Percentiles rank a stretch among this genome's conserved stretches.
phyloP scores from a whole-genome alignment of 2,329 filamentous ascomycete genomes.

The Aspergillus sp. region DNA sequence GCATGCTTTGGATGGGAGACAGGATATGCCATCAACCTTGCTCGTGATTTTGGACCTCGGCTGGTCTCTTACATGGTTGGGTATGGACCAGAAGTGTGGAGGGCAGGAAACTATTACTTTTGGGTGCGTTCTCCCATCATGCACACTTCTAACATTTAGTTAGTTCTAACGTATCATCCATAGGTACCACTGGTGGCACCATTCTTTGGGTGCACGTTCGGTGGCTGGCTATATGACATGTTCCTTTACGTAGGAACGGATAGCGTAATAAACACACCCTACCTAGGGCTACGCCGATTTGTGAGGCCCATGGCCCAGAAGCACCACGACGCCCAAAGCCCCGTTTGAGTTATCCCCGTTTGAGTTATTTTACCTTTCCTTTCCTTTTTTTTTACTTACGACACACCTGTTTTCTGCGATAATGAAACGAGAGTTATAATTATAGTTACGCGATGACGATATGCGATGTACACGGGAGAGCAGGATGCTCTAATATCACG shows the following conservation, averaged over 20 bases:
- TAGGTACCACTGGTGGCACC: slow-evolving; percentile 72
- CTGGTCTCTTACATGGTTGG: slow-evolving; percentile 67
- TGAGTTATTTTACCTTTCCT: too few species aligned
- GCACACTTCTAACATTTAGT: background rate
- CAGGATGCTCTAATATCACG: too few species aligned
- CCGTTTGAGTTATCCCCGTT: background rate
- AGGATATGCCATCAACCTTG: slow-evolving; percentile 73
- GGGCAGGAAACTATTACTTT: slow-evolving; percentile 68
- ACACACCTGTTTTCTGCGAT: too few species aligned
- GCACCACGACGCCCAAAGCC: slow-evolving; percentile 19
- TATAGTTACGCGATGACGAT: background rate
- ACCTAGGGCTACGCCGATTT: slow-evolving; percentile 61
- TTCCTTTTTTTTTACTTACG: too few species aligned
- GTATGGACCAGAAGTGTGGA: slow-evolving; percentile 68
- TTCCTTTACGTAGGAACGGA: slow-evolving; percentile 66
- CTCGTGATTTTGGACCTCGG: slow-evolving; percentile 69
- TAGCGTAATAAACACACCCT: slow-evolving; percentile 69
- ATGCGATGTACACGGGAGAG: background rate
- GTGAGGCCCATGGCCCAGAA: slow-evolving; percentile 59
- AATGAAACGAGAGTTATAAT: background rate
- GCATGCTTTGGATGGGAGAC: slow-evolving; percentile 76
- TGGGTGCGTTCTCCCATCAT: slow-evolving; percentile 52
- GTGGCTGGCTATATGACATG: slow-evolving; percentile 66
- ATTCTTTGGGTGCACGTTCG: slow-evolving; percentile 63
- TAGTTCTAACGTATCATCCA: background rate